Evolutionary conservation across 192 early-diverging fungal species (phyloP), one percentile per base, ranked within the genome.

Genomic region (Neocallimastix lanati): DNA sequence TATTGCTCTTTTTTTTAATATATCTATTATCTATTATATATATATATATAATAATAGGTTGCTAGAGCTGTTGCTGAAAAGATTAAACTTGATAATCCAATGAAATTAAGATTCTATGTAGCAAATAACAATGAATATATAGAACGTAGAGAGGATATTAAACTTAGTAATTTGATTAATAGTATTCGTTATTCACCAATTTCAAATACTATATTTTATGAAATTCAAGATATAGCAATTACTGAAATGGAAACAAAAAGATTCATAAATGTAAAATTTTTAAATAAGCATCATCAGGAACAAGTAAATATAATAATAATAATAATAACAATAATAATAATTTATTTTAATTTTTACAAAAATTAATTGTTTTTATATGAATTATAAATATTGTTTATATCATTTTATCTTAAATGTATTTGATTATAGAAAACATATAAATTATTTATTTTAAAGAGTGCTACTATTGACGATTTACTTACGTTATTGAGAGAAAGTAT

Each of bases 191-290:
- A 35, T 28, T 29, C 33, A 13, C 3, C 80, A 14, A 79, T 83
- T 58, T 82, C 85, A 38, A 84, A 84, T 38, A 80, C 86, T 15
- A 79, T 99, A 13, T 89, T 86, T 79, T 99, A 96, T 83, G 96
- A 99, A 82, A 86, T 94, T 76, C 79, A 97, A 76, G 92, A 95
- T 35, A 87, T 96, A 28, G 86, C 90, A 38, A 86, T 97, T 27
- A 82, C 86, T 28, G 95, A 99, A 84, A 83, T 97, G 28, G 96
- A 97, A 79, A 91, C 81, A 35, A 96, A 95, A 83, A 88, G 90
- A 40, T 82, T 81, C 77, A 79, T 96, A 15, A 92, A 91, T 33
- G 86, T 96, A 12, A 87, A 82, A 15, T 93, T 86, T 82, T 85
- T 95, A 21, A 91, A 92, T 40, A 86, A 86, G 6, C 86, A 84